phyloP scores from a whole-genome alignment of 345 rosid genomes.

The Eucalyptus sp. region DNA sequence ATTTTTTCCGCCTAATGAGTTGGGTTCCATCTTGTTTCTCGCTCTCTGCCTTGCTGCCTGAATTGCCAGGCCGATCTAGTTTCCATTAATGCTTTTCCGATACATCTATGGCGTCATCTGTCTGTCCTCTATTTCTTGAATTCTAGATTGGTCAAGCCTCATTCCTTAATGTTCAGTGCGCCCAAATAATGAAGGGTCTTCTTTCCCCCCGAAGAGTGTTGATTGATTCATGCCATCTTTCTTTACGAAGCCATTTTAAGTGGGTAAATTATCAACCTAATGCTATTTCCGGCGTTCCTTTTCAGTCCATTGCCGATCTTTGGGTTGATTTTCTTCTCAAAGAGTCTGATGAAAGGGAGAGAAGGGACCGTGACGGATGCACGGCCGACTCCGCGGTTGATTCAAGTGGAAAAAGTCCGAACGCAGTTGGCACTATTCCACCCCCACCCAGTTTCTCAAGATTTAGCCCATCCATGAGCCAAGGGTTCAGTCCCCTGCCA shows the following conservation, averaged over 20 bases:
- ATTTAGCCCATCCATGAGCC: constrained; percentile 10
- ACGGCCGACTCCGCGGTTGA: constrained; percentile 11
- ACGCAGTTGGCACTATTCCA: background rate
- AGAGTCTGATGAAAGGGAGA: constrained; percentile 77
- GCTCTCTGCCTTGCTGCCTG: background rate
- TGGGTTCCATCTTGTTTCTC: background rate
- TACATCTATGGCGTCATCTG: background rate
- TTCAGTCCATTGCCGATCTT: constrained; percentile 83
- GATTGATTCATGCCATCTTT: background rate
- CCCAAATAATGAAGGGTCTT: background rate
- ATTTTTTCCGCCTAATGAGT: background rate
- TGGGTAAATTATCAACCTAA: background rate
- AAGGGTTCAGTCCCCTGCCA: background rate
- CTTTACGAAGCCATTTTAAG: background rate
- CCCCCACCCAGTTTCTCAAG: constrained; percentile 8
- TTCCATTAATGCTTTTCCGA: background rate
- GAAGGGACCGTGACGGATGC: constrained; percentile 41
- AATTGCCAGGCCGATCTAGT: background rate
- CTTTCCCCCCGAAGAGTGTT: background rate
- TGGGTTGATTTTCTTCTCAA: constrained; percentile 99
- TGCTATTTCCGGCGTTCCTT: background rate
- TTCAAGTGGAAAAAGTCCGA: constrained; percentile 20
- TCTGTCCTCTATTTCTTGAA: background rate
- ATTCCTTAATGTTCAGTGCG: background rate
- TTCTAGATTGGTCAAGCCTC: background rate